phyloP scores from a whole-genome alignment of 495 filamentous ascomycete genomes.

The Aspergillus conjunctus region DNA sequence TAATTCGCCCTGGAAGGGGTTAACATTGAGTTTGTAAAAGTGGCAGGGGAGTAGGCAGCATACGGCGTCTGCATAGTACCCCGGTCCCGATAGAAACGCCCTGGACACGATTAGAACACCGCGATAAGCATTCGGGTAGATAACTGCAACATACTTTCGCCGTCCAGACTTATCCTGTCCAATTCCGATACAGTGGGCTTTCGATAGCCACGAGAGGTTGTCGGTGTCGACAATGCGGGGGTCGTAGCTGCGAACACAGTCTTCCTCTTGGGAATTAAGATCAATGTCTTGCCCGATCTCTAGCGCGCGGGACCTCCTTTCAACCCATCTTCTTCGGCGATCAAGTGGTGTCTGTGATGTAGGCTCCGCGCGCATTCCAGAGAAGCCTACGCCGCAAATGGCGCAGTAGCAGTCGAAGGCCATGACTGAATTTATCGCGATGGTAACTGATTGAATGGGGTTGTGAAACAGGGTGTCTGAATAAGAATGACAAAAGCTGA shows the following conservation, averaged over 20 bases:
- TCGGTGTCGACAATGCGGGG: constrained; percentile 24
- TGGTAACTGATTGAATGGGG: neutral
- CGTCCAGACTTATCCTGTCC: constrained; percentile 6
- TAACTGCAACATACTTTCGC: constrained; percentile 16
- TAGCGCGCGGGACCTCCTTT: constrained; percentile 23
- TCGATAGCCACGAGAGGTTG: constrained; percentile 24
- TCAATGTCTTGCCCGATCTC: constrained; percentile 14
- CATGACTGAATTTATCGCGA: constrained; percentile 5
- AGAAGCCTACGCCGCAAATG: constrained; percentile 29
- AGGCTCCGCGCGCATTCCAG: constrained; percentile 25
- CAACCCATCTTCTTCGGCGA: constrained; percentile 25
- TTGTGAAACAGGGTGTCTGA: neutral
- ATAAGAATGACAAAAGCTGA: neutral
- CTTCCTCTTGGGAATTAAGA: constrained; percentile 14
- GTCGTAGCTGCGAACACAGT: constrained; percentile 26
- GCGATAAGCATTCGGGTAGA: no score
- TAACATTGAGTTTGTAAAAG: neutral
- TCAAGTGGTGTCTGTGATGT: constrained; percentile 24
- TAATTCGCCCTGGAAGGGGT: constrained; percentile 22
- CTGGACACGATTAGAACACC: constrained; percentile 11
- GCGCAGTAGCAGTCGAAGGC: constrained; percentile 32
- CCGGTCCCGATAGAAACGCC: constrained; percentile 25
- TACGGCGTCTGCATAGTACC: constrained; percentile 30
- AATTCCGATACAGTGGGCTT: constrained; percentile 25
- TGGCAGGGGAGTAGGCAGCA: neutral